Evolutionary conservation across 139 green algal genomes (phyloP), one percentile per base, ranked within the genome.

Genomic region (Ettlia oleoabundans): DNA sequence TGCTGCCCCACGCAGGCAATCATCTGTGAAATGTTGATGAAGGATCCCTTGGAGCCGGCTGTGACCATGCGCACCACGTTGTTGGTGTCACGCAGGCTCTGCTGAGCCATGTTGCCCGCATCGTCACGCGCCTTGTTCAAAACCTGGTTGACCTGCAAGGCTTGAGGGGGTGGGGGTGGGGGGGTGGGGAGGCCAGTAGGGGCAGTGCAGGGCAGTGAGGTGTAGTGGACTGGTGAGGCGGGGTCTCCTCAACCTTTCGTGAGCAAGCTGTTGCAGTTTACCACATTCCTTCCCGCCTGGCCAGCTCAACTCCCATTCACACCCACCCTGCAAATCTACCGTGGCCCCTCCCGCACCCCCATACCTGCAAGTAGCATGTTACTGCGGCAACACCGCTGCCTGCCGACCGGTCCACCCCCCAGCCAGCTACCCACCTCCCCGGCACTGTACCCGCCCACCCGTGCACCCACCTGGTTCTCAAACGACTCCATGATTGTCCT

Each of bases 21-120:
- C 96, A 99, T 99, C 95, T 98, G 92, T 62, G 96, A 99, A 88
- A 99, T 99, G 93, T 99, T 99, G 90, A 99, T 98, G 92, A 98
- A 98, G 41, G 93, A 98, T 41, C 97, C 97, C 92, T 99, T 99
- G 86, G 87, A 95, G 32, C 96, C 97, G 18, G 94, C 94, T 5
- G 92, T 96, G 41, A 99, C 96, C 97, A 99, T 99, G 85, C 94
- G 94, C 86, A 99, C 96, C 32, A 99, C 95, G 87, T 99, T 99
- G 93, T 99, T 99, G 76, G 88, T 92, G 81, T 96, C 96, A 47
- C 89, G 86, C 64, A 99, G 88, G 19, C 38, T 43, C 63, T 75
- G 61, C 87, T 98, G 95, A 24, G 97, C 97, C 38, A 86, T 92
- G 76, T 96, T 97, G 76, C 97, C 97, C 37, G 97, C 95, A 67